phyloP scores from a whole-genome alignment of 257 asterid genomes.

The Scutellaria barbata region DNA sequence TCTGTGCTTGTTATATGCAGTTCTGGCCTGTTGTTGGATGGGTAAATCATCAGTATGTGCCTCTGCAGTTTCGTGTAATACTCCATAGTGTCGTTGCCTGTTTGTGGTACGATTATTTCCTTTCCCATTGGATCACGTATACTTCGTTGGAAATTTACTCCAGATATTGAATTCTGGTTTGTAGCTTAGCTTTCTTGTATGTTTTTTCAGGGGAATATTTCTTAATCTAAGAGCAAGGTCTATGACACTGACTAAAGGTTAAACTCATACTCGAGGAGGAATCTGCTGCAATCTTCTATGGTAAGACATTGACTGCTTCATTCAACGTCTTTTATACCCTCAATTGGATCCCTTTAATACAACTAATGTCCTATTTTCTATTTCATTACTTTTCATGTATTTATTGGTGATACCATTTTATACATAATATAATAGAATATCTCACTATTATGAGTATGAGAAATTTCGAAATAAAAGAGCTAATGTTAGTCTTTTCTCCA shows the following conservation, averaged over 20 bases:
- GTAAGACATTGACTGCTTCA: constrained; percentile 19
- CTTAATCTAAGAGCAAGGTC: constrained; percentile 87
- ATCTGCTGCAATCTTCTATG: not conserved
- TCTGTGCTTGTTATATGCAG: constrained; percentile 48
- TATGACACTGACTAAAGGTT: constrained; percentile 51
- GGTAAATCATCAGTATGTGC: constrained; percentile 88
- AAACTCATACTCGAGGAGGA: constrained; percentile 26
- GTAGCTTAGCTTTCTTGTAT: not conserved
- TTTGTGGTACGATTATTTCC: constrained; percentile 68
- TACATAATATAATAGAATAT: too few species aligned
- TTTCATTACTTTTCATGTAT: too few species aligned
- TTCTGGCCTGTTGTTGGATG: constrained; percentile 99
- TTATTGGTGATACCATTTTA: too few species aligned
- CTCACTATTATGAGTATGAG: too few species aligned
- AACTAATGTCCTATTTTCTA: not conserved
- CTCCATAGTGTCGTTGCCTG: constrained; percentile 81
- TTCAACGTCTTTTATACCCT: not conserved
- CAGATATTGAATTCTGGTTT: not conserved
- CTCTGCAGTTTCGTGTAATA: constrained; percentile 87
- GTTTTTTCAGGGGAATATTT: constrained; percentile 78
- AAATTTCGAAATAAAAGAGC: too few species aligned
- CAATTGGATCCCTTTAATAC: too few species aligned
- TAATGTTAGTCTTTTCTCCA: too few species aligned
- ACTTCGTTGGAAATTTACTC: not conserved
- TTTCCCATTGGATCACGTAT: not conserved